Evolutionary conservation across 2,329 filamentous ascomycete genomes (phyloP).

Genomic region (Aschersonia sp.): DNA sequence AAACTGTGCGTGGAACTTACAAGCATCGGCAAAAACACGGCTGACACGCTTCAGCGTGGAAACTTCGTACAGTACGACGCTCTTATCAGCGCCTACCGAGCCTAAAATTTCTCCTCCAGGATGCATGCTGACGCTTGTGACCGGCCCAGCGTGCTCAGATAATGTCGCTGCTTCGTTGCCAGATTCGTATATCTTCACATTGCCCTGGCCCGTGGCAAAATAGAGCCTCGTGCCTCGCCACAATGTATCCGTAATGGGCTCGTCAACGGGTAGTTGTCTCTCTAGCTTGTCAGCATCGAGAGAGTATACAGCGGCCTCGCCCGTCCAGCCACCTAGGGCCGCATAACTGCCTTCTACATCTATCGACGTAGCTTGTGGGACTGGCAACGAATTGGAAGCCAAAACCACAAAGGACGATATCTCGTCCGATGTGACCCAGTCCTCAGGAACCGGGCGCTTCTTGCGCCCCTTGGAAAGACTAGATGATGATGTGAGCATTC

Average conservation of each 20-base stretch:
- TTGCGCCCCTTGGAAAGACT: slow-evolving; percentile 80
- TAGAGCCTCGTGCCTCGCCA: slow-evolving; percentile 58
- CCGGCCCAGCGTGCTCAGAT: slow-evolving; percentile 69
- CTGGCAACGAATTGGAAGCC: slow-evolving; percentile 29
- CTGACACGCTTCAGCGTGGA: slow-evolving; percentile 51
- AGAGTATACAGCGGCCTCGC: slow-evolving; percentile 63
- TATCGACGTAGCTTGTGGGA: slow-evolving; percentile 34
- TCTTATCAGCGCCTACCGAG: slow-evolving; percentile 84
- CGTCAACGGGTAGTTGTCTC: slow-evolving; percentile 49
- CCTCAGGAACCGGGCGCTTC: slow-evolving; percentile 74
- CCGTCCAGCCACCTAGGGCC: slow-evolving; percentile 61
- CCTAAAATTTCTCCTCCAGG: slow-evolving; percentile 72
- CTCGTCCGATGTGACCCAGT: slow-evolving; percentile 66
- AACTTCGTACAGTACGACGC: slow-evolving; percentile 80
- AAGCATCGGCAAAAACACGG: slow-evolving; percentile 65
- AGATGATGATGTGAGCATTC: background rate
- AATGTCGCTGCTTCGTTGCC: slow-evolving; percentile 57
- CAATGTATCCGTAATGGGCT: slow-evolving; percentile 49
- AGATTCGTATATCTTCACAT: slow-evolving; percentile 65
- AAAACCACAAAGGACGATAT: slow-evolving; percentile 37
- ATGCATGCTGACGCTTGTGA: slow-evolving; percentile 65
- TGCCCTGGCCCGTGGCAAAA: slow-evolving; percentile 60
- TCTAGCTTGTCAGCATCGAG: slow-evolving; percentile 53
- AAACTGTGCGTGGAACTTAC: slow-evolving; percentile 36
- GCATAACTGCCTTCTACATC: slow-evolving; percentile 46